phyloP scores from a whole-genome alignment of 129 eudicot species.

The Erigeron canadensis region DNA sequence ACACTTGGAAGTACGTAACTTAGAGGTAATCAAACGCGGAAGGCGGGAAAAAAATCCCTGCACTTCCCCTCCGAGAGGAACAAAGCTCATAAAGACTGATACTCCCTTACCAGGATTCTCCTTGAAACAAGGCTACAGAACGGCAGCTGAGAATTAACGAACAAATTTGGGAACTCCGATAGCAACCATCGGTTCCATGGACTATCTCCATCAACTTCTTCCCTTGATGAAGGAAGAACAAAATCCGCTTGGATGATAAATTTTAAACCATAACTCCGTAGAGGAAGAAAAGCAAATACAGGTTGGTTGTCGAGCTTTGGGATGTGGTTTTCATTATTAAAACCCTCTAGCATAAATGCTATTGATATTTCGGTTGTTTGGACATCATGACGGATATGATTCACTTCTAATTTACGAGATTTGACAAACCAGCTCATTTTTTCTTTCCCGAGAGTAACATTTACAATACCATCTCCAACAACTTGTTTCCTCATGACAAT shows the following conservation, averaged over 20 bases:
- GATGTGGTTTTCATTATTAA: slow-evolving; percentile 37
- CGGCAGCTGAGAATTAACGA: slow-evolving; percentile 56
- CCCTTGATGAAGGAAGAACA: slow-evolving; percentile 81
- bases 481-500: slow-evolving; percentile 64
- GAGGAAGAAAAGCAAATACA: slow-evolving; percentile 83
- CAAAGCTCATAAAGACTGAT: slow-evolving; percentile 68
- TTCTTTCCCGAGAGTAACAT: slow-evolving; percentile 56
- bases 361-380: slow-evolving; percentile 71
- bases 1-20: slow-evolving; percentile 59
- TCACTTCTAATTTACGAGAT: slow-evolving; percentile 50
- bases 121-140: slow-evolving; percentile 61
- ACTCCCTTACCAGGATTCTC: slow-evolving; percentile 61
- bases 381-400: slow-evolving; percentile 51
- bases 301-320: slow-evolving; percentile 61
- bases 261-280: slow-evolving; percentile 71
- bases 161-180: slow-evolving; percentile 70
- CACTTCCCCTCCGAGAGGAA: slow-evolving; percentile 76
- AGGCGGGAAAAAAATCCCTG: slow-evolving; percentile 78
- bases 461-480: slow-evolving; percentile 59
- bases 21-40: slow-evolving; percentile 69
- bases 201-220: slow-evolving; percentile 80
- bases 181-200: slow-evolving; percentile 84
- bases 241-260: slow-evolving; percentile 88
- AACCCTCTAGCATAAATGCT: slow-evolving; percentile 64
- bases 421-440: slow-evolving; percentile 67